Conservation (phyloP, 352 stramenopile genomes). For the Phytophthora meadii region DNA sequence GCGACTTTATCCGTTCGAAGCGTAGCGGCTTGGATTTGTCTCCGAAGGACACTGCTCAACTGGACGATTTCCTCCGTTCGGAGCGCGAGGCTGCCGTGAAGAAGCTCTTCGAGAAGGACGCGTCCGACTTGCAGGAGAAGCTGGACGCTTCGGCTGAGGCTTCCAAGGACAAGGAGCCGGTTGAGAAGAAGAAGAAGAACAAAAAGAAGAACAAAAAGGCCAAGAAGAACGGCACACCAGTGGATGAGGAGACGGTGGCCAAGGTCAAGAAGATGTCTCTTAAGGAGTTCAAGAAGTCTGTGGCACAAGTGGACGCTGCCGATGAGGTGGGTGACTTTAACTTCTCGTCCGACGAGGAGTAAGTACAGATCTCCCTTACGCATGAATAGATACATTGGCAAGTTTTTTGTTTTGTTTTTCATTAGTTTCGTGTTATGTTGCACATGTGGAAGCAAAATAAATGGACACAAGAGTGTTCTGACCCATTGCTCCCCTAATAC, state of each 20-base stretch:
- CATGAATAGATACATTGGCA: conserved; percentile 25
- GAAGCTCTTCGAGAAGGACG: conserved; percentile 85
- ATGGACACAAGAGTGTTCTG: not conserved
- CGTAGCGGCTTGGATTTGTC: conserved; percentile 90
- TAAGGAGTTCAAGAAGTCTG: conserved; percentile 82
- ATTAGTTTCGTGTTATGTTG: conserved; percentile 28
- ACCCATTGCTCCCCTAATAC: conserved; percentile 43
- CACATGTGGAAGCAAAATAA: not conserved
- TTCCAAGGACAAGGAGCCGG: conserved; percentile 46
- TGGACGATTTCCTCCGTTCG: conserved; percentile 85
- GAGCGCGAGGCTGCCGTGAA: conserved; percentile 86
- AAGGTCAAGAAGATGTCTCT: conserved; percentile 87
- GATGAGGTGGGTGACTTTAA: conserved; percentile 84
- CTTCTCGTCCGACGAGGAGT: conserved; percentile 81
- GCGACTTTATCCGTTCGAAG: conserved; percentile 89
- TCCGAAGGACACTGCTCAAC: conserved; percentile 84
- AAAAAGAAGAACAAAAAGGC: conserved; percentile 49
- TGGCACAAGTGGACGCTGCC: conserved; percentile 70
- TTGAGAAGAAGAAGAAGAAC: conserved; percentile 49
- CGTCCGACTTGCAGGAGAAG: conserved; percentile 73
- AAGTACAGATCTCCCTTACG: conserved; percentile 15
- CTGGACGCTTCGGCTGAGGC: conserved; percentile 62
- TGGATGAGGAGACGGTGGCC: conserved; percentile 71
- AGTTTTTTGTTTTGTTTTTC: conserved; percentile 3
- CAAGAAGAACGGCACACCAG: conserved; percentile 37